Percentiles rank a stretch among this genome's conserved stretches.
phyloP scores from a whole-genome alignment of 2,329 filamentous ascomycete genomes.

The Xylariaceae sp. region DNA sequence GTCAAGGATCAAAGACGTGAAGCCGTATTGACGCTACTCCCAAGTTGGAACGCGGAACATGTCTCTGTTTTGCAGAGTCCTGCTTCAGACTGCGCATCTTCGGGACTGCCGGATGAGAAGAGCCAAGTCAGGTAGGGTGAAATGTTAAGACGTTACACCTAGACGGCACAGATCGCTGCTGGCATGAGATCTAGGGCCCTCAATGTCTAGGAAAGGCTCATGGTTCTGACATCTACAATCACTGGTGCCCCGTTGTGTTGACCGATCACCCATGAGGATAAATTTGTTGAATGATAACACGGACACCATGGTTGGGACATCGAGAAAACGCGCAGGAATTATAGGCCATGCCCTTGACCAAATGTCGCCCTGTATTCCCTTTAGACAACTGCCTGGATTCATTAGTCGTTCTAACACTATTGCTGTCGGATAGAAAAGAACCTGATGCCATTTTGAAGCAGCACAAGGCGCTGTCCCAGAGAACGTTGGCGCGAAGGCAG shows the following conservation, averaged over 20 bases:
- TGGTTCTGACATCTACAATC: neutral
- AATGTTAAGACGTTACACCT: too few relatives aligned
- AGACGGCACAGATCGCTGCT: too few relatives aligned
- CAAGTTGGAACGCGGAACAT: neutral
- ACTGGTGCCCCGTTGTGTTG: neutral
- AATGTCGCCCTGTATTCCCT: slow-evolving; percentile 7
- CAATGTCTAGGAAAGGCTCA: neutral
- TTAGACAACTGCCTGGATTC: slow-evolving; percentile 8
- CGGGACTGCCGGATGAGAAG: neutral
- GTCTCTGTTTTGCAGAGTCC: neutral
- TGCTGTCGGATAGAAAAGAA: neutral
- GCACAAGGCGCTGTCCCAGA: neutral
- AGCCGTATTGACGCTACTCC: neutral
- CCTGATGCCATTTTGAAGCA: slow-evolving; percentile 6
- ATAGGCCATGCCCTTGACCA: neutral
- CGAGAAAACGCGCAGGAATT: neutral
- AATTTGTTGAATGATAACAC: neutral
- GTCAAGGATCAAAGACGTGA: neutral
- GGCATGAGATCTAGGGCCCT: neutral
- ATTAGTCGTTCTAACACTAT: slow-evolving; percentile 2
- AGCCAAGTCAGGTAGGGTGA: neutral
- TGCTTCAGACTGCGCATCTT: neutral
- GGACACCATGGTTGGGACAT: neutral
- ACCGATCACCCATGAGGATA: neutral
- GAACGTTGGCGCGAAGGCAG: neutral